Evolutionary conservation across 495 filamentous ascomycete genomes (phyloP).

Genomic region (Extremus antarcticus): DNA sequence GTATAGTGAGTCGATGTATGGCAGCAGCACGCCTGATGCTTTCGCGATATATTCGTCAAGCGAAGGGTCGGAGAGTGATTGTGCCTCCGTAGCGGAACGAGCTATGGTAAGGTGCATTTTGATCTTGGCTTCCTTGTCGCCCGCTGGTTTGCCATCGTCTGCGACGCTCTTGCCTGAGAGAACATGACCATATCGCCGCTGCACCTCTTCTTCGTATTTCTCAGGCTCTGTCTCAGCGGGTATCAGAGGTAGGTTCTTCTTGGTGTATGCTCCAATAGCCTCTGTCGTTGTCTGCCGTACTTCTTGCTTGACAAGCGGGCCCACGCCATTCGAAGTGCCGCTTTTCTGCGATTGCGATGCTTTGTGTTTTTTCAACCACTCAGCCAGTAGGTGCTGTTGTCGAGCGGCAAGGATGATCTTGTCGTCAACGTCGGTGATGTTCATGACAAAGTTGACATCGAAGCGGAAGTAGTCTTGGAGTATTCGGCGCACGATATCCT

Average conservation of each 20-base stretch:
- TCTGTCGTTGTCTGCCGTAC: constrained; percentile 44
- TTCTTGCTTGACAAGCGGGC: constrained; percentile 33
- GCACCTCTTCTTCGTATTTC: constrained; percentile 44
- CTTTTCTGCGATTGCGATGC: too few relatives aligned
- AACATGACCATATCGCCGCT: constrained; percentile 52
- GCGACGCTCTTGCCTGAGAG: constrained; percentile 49
- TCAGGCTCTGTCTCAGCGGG: constrained; percentile 34
- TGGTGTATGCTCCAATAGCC: constrained; percentile 63
- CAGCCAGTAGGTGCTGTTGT: constrained; percentile 59
- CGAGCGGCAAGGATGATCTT: constrained; percentile 85
- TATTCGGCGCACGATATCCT: constrained; percentile 84
- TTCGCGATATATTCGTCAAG: constrained; percentile 44
- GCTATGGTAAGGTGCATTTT: constrained; percentile 89
- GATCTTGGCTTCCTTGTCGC: constrained; percentile 69
- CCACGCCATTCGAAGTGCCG: neutral
- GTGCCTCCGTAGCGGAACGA: constrained; percentile 25
- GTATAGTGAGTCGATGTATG: constrained; percentile 72
- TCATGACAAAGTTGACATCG: constrained; percentile 86
- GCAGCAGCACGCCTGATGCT: constrained; percentile 61
- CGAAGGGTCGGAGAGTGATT: constrained; percentile 7
- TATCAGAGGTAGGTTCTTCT: constrained; percentile 64
- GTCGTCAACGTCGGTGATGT: constrained; percentile 89
- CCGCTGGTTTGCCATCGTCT: constrained; percentile 48
- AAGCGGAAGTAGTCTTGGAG: constrained; percentile 77
- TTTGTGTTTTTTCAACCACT: constrained; percentile 39